These are phyloP conservation scores for Aspergillus ochraceus DNA, from an alignment of 2,329 filamentous ascomycete genomes.

Conservation along the genomic window DNA sequence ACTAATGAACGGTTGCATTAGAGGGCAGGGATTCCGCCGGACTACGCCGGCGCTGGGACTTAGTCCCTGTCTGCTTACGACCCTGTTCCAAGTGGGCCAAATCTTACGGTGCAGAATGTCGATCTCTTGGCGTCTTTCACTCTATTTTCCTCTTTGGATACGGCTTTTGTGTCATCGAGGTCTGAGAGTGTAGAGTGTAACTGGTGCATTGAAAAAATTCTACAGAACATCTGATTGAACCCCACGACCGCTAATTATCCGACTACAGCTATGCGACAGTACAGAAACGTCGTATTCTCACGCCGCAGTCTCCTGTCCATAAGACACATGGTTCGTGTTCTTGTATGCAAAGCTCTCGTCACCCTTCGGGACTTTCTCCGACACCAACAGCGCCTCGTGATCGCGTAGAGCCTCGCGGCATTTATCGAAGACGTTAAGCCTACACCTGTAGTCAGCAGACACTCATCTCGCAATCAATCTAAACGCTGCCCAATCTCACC, in stretches of 20 bases:
- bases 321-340: background rate
- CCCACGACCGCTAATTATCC: no score
- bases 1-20: background rate
- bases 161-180: background rate
- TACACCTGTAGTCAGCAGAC: background rate
- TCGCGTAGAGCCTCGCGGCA: background rate
- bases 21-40: background rate
- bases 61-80: background rate
- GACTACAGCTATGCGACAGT: no score
- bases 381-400: background rate
- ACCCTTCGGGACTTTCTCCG: background rate
- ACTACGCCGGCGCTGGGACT: background rate
- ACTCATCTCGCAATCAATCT: background rate
- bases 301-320: background rate
- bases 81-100: background rate
- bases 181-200: no score
- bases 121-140: background rate
- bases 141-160: background rate
- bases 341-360: background rate
- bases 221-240: no score
- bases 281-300: background rate
- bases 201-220: no score
- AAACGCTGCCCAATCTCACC: background rate
- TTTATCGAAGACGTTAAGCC: background rate
- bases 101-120: background rate